Evolutionary conservation across 768 basidiomycete species (phyloP).

Genomic region (Auriscalpium microsporum): DNA sequence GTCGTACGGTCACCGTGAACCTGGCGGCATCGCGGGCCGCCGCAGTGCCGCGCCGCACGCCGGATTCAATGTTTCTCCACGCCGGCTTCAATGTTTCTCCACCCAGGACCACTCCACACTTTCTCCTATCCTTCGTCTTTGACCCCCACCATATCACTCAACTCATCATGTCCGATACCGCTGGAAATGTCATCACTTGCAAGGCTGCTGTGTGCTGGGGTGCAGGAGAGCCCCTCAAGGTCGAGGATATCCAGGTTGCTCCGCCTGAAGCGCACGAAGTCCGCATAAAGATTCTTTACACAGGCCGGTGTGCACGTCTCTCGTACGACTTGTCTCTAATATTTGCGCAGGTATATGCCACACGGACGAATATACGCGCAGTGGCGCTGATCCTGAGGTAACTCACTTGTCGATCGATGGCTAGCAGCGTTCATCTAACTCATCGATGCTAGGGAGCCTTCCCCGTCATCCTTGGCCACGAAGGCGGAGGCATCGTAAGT

Average conservation of each 20-base stretch:
- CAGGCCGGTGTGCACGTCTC: conserved; percentile 42
- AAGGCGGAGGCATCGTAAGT: conserved; percentile 84
- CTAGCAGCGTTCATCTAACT: conserved; percentile 9
- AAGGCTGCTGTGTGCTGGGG: conserved; percentile 96
- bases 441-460: conserved; percentile 57
- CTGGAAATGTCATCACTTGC: conserved; percentile 72
- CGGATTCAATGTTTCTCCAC: conserved; percentile 11
- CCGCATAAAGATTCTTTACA: conserved; percentile 85
- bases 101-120: no score
- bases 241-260: conserved; percentile 91
- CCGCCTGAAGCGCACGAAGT: conserved; percentile 90
- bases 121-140: not conserved
- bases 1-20: not conserved
- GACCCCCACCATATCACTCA: conserved; percentile 12
- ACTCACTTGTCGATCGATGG: conserved; percentile 7
- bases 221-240: conserved; percentile 73
- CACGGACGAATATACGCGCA: conserved; percentile 96
- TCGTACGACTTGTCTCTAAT: not conserved
- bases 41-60: no score
- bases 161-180: conserved; percentile 59
- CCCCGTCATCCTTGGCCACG: conserved; percentile 91
- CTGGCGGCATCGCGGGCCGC: not conserved
- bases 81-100: conserved; percentile 15
- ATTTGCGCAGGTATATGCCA: conserved; percentile 74
- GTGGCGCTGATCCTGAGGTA: conserved; percentile 93